Evolutionary conservation across 192 early-diverging fungal species (phyloP), one percentile per base, ranked within the genome.

Genomic region (Rhizophagus clarus): DNA sequence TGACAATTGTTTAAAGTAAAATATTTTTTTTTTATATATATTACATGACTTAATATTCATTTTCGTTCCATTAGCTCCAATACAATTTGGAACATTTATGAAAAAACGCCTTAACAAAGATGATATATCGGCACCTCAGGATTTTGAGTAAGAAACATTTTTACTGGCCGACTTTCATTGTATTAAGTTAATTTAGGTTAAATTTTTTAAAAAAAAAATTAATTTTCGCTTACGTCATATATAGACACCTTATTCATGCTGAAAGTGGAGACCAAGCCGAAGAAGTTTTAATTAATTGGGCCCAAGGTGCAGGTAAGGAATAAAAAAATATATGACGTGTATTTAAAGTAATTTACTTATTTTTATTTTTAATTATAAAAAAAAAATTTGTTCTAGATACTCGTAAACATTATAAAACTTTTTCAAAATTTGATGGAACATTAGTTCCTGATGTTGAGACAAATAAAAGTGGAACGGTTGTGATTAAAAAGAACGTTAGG

Each of bases 181-280:
- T 15, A 11, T 31, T 47, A 37, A 20, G 2, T 26, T 29, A 56
- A 26, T 24, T 28, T 51, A 28, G 26, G 45, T 29, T 40, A 40
- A 40, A 40, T 40, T 40, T 40, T 40, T 40, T 6, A 40, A 7
- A 7, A 40, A 37, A 37, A 40, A 40, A 40, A 40, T 6, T 9
- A 6, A 0, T 7, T 28, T 22, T 47, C 3, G 26, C 4, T 28
- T 51, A 31, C 24, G 24, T 51, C 20, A 24, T 29, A 22, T 61
- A 26, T 28, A 79, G 77, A 40, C 85, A 86, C 74, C 64, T 86
- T 29, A 83, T 86, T 73, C 85, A 86, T 56, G 82, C 85, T 0
- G 83, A 86, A 62, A 86, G 80, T 7, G 81, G 82, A 26, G 83
- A 73, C 3, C 81, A 86, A 37, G 85, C 85, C n/a, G 69, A 81